Conservation (phyloP, 345 rosid genomes). For the Excoecaria cochinchinensis region DNA sequence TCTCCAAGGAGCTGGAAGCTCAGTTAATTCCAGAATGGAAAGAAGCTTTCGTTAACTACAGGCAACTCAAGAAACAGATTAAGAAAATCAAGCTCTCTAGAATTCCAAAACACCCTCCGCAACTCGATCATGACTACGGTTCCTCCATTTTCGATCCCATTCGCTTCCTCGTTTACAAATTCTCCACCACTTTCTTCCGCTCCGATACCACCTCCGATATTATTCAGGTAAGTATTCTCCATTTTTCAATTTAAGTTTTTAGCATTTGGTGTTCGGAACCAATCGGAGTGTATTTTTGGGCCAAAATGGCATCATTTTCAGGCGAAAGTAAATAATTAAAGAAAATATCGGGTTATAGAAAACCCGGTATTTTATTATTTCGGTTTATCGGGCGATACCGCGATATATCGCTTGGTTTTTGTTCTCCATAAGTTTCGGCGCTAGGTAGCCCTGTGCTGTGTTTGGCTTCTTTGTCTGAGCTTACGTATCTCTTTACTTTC, state of each 20-base stretch:
- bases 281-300: background rate
- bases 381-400: background rate
- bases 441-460: no score
- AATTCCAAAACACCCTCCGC: slow-evolving; percentile 40
- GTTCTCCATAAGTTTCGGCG: background rate
- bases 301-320: slow-evolving; percentile 19
- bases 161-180: slow-evolving; percentile 39
- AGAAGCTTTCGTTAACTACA: slow-evolving; percentile 86
- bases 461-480: background rate
- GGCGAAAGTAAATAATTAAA: background rate
- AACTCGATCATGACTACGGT: slow-evolving; percentile 38
- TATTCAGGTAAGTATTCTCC: slow-evolving; percentile 55
- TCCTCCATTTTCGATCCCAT: slow-evolving; percentile 58
- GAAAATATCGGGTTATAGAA: no score
- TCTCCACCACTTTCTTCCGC: slow-evolving; percentile 29
- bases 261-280: background rate
- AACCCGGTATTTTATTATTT: background rate
- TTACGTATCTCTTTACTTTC: background rate
- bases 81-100: slow-evolving; percentile 68
- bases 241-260: background rate
- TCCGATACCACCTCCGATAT: slow-evolving; percentile 35
- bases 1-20: slow-evolving; percentile 94
- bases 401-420: background rate
- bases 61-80: slow-evolving; percentile 82
- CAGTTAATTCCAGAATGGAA: slow-evolving; percentile 99